Evolutionary conservation across 73 alveolate species (phyloP), one percentile per base, ranked within the genome.

Genomic region (Urostyla sp.): DNA sequence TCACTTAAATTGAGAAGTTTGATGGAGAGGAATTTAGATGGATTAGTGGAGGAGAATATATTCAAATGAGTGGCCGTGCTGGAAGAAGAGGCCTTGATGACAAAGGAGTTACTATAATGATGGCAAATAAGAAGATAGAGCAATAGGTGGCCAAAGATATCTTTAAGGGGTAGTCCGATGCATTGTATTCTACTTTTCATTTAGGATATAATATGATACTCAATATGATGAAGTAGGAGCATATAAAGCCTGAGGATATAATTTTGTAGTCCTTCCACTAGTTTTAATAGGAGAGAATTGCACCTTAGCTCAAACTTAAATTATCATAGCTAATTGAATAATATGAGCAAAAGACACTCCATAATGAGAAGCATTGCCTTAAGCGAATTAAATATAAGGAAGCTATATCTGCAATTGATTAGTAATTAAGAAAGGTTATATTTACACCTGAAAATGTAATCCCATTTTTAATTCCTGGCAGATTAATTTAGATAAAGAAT

Each of bases 71-170:
- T 80, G 99, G 99, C 11, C 89, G 99, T 67, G 99, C 99, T 21
- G 99, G 99, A 27, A 93, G 99, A 80, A 94, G 99, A 90, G 99
- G 99, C 30, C 89, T 94, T 11, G 99, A 98, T 80, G 99, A 94
- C 51, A 96, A 93, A 26, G 99, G 99, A 38, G 89, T 98, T 72
- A 85, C 98, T 36, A 96, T 98, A 55, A 94, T 98, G 46, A 96
- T 98, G 94, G 92, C 97, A 37, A 97, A 96, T 72, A 97, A 95
- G 88, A 95, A 98, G 66, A 92, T 98, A 80, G 99, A 96, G 69
- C 98, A 96, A 2, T 99, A 98, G 46, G 96, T 91, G 21, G 99
- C 99, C 40, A 97, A 97, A 87, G 95, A 91, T 32, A 98, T 98
- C 89, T 91, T 98, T 67, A 92, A 96, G 91, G 99, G 99, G 13